phyloP scores from a whole-genome alignment of 805 yeast genomes.

The Cyberlindnera bimundalis region DNA sequence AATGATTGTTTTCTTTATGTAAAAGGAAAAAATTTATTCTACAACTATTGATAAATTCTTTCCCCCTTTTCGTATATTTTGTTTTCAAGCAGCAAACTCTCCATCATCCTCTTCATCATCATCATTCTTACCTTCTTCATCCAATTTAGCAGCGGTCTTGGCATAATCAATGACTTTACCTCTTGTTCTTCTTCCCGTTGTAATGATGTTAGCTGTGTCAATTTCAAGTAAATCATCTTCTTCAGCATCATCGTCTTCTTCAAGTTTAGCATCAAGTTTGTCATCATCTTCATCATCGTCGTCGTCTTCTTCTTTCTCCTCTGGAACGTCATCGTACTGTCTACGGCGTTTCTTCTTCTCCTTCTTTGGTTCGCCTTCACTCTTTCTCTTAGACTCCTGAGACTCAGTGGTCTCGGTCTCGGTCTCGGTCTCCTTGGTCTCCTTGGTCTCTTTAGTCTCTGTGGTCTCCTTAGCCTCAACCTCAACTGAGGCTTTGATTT shows the following conservation, averaged over 20 bases:
- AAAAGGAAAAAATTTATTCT: no score
- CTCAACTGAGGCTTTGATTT: constrained; percentile 5
- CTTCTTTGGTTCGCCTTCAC: constrained; percentile 30
- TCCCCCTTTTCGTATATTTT: no score
- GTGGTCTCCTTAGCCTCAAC: constrained; percentile 8
- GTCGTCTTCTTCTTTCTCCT: constrained; percentile 47
- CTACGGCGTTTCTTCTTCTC: constrained; percentile 57
- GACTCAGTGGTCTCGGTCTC: constrained; percentile 22
- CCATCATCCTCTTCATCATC: constrained; percentile 38
- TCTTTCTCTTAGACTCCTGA: constrained; percentile 29
- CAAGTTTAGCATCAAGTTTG: constrained; percentile 39
- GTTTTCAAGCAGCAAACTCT: constrained; percentile 37
- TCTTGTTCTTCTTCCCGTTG: constrained; percentile 85
- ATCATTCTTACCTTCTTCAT: constrained; percentile 34
- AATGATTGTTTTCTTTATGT: no score
- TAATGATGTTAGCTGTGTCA: constrained; percentile 77
- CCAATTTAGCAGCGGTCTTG: constrained; percentile 72
- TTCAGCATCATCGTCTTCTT: constrained; percentile 58
- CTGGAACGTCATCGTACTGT: constrained; percentile 59
- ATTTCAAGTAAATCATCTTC: constrained; percentile 81
- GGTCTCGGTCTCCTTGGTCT: constrained; percentile 1
- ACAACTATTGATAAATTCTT: no score
- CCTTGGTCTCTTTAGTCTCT: constrained; percentile 1
- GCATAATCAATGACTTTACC: constrained; percentile 84
- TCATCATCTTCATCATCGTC: constrained; percentile 46